A percentile compares a stretch with the other conserved stretches of the same genome.
Conservation (phyloP, 495 filamentous ascomycete species). For the Eremomyces bilateralis region DNA sequence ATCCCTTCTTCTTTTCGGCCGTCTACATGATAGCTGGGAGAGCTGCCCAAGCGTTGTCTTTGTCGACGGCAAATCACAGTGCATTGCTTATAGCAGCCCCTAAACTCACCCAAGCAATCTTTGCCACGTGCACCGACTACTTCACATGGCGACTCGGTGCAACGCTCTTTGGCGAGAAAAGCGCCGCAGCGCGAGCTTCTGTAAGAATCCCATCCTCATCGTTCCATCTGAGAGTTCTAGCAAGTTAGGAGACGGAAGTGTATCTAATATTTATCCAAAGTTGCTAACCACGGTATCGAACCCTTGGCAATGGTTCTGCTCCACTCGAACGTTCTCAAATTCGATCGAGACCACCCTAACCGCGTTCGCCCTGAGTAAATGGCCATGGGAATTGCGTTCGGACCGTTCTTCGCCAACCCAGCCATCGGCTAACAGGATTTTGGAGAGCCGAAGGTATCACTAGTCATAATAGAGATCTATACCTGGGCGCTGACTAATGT, state of each 20-base stretch:
- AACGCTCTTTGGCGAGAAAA: conserved; percentile 41
- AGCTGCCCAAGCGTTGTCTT: conserved; percentile 26
- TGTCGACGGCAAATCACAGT: conserved; percentile 28
- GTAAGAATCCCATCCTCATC: conserved; percentile 26
- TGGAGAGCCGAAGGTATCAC: too few relatives aligned
- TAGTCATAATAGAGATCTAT: too few relatives aligned
- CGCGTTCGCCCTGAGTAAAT: conserved; percentile 51
- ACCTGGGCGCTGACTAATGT: too few relatives aligned
- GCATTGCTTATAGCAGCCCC: conserved; percentile 50
- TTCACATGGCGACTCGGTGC: conserved; percentile 74
- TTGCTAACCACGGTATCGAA: conserved; percentile 52
- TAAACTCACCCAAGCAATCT: conserved; percentile 49
- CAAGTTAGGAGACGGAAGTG: too few relatives aligned
- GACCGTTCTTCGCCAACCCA: too few relatives aligned
- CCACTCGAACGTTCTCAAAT: conserved; percentile 83
- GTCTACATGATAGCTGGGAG: conserved; percentile 43
- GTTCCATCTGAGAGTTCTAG: too few relatives aligned
- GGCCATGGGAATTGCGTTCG: conserved; percentile 83
- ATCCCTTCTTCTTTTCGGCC: conserved; percentile 63
- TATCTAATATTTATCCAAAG: conserved; percentile 19
- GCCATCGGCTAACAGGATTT: too few relatives aligned
- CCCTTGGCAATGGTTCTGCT: conserved; percentile 95
- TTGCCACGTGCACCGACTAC: conserved; percentile 63
- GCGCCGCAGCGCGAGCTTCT: conserved; percentile 38
- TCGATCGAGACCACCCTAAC: conserved; percentile 80